Percentiles rank a stretch among this genome's conserved stretches.
Conservation (phyloP, 2,329 filamentous ascomycete genomes). For the Fusarium proliferatum region DNA sequence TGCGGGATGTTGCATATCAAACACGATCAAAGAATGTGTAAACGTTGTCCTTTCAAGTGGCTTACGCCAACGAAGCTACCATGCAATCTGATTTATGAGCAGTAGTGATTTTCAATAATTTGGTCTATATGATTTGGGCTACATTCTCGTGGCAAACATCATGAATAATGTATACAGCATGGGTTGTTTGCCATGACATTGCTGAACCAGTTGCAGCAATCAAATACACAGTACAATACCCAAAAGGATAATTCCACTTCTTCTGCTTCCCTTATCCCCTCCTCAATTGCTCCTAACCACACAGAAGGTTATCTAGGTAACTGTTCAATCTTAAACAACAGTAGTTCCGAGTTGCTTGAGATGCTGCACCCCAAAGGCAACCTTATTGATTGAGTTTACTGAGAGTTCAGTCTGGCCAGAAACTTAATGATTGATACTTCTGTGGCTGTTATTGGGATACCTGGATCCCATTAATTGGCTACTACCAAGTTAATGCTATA, state of each 20-base stretch:
- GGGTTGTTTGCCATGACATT: background rate
- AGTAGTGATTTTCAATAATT: background rate
- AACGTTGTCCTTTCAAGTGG: background rate
- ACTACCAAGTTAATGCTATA: too few species aligned
- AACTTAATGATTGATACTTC: too few species aligned
- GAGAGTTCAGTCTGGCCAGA: too few species aligned
- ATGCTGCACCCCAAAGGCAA: too few species aligned
- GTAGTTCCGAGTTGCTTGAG: too few species aligned
- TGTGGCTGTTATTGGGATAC: too few species aligned
- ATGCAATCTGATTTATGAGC: too few species aligned
- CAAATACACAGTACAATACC: background rate
- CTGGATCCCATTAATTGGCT: too few species aligned
- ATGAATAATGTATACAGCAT: background rate
- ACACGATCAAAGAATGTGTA: background rate
- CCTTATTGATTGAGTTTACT: too few species aligned
- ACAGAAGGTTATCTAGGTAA: background rate
- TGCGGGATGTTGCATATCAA: conserved; percentile 4
- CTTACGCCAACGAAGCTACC: background rate
- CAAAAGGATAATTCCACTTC: background rate
- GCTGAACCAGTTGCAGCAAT: background rate
- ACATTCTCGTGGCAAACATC: background rate
- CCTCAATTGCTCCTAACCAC: background rate
- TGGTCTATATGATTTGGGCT: background rate
- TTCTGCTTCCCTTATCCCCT: too few species aligned
- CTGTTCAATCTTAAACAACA: too few species aligned